A percentile compares a stretch with the other conserved stretches of the same genome.
Evolutionary conservation across 2,329 filamentous ascomycete species (phyloP).

Genomic region (Aspergillus quadrilineatus): DNA sequence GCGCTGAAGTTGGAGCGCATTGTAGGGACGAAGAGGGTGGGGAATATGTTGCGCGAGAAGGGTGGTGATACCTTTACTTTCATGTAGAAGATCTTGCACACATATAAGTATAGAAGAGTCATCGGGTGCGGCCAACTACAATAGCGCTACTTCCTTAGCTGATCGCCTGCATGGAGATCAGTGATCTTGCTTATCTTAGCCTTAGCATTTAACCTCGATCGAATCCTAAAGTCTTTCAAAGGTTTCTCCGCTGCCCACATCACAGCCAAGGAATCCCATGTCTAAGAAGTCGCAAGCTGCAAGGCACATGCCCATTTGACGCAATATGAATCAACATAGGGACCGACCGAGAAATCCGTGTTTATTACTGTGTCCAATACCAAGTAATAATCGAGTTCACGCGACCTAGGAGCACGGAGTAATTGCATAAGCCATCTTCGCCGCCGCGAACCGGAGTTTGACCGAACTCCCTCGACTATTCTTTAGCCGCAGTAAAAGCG

Average conservation of each 20-base stretch:
- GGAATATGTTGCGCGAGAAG: constrained; percentile 78
- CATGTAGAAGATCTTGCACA: constrained; percentile 54
- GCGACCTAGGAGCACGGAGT: background rate
- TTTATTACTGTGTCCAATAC: background rate
- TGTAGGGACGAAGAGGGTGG: constrained; percentile 76
- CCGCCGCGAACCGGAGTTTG: constrained; percentile 7
- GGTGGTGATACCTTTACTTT: constrained; percentile 93
- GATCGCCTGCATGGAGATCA: background rate
- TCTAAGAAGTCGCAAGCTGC: background rate
- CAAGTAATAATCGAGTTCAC: background rate
- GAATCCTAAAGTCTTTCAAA: background rate
- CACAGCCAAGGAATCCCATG: background rate
- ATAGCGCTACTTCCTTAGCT: background rate
- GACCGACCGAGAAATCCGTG: background rate
- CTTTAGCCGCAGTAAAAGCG: background rate
- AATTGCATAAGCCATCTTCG: background rate
- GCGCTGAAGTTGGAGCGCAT: constrained; percentile 83
- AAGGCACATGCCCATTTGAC: background rate
- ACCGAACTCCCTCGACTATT: background rate
- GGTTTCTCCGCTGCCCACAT: background rate
- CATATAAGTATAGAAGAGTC: background rate
- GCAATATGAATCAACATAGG: background rate
- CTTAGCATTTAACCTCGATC: background rate
- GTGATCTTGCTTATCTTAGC: background rate
- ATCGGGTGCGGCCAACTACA: background rate